These are phyloP conservation scores for Lentinus tigrinus DNA, from an alignment of 768 basidiomycete genomes.

Conservation along the genomic window DNA sequence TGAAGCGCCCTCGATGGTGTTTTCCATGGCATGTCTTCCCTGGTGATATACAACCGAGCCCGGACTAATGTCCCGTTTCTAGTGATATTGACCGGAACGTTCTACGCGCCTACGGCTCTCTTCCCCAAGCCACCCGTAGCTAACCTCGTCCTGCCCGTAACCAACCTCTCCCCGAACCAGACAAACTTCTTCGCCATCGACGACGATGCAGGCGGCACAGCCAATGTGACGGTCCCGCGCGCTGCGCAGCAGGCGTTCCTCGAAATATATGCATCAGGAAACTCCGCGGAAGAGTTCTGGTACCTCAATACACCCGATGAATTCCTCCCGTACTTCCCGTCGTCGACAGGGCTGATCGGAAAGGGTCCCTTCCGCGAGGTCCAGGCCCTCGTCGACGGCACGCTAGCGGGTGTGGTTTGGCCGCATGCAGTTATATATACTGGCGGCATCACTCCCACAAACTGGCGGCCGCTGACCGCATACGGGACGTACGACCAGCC, in stretches of 20 bases:
- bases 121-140: neutral
- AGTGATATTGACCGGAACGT: constrained; percentile 13
- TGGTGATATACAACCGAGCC: neutral
- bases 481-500: constrained; percentile 61
- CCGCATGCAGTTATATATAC: constrained; percentile 63
- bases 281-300: constrained; percentile 68
- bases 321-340: constrained; percentile 53
- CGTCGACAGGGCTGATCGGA: constrained; percentile 42
- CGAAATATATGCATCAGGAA: constrained; percentile 65
- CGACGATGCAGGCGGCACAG: neutral
- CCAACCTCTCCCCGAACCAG: constrained; percentile 2
- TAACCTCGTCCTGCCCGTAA: neutral
- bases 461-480: constrained; percentile 53
- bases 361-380: constrained; percentile 60
- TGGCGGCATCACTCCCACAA: constrained; percentile 64
- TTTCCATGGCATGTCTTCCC: neutral
- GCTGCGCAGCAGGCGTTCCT: constrained; percentile 62
- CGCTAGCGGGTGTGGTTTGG: constrained; percentile 53
- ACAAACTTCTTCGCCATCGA: constrained; percentile 3
- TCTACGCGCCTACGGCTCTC: neutral
- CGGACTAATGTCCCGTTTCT: neutral
- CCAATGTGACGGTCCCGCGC: constrained; percentile 52
- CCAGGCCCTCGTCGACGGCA: constrained; percentile 51
- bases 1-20: constrained; percentile 7
- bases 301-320: constrained; percentile 64